These are phyloP conservation scores for Orbilia javanica DNA, from an alignment of 2,329 filamentous ascomycete genomes.

Conservation along the genomic window DNA sequence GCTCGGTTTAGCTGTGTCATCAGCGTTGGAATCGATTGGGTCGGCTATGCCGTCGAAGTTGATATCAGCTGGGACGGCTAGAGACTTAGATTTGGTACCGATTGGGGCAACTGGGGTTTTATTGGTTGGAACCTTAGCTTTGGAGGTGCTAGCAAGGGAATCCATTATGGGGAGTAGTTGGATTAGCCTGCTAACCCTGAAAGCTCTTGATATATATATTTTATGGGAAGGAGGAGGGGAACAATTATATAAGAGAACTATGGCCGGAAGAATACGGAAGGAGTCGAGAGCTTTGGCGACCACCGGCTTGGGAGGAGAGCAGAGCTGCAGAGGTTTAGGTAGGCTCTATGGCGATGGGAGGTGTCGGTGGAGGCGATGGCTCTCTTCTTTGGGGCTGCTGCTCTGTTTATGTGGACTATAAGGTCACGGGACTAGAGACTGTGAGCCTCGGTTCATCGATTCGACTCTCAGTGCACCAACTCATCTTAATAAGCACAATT, in stretches of 20 bases:
- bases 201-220: constrained; percentile 2
- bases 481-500: too few relatives aligned
- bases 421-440: too few relatives aligned
- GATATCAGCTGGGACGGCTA: too few relatives aligned
- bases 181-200: background rate
- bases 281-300: background rate
- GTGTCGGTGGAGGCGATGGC: background rate
- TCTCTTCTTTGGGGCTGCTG: background rate
- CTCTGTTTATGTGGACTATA: background rate
- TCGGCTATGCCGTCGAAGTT: background rate
- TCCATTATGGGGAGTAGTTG: background rate
- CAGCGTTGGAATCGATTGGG: background rate
- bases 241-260: background rate
- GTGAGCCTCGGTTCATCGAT: background rate
- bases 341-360: background rate
- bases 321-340: background rate
- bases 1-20: background rate
- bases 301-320: background rate
- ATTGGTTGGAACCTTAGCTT: too few relatives aligned
- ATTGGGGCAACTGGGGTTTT: too few relatives aligned
- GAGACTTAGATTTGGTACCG: too few relatives aligned
- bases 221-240: background rate
- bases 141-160: background rate
- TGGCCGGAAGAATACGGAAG: background rate
- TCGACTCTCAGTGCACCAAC: too few relatives aligned